These are phyloP conservation scores for Syzygium syzygioides DNA, from an alignment of 441 rosid genomes.

Conservation along the genomic window DNA sequence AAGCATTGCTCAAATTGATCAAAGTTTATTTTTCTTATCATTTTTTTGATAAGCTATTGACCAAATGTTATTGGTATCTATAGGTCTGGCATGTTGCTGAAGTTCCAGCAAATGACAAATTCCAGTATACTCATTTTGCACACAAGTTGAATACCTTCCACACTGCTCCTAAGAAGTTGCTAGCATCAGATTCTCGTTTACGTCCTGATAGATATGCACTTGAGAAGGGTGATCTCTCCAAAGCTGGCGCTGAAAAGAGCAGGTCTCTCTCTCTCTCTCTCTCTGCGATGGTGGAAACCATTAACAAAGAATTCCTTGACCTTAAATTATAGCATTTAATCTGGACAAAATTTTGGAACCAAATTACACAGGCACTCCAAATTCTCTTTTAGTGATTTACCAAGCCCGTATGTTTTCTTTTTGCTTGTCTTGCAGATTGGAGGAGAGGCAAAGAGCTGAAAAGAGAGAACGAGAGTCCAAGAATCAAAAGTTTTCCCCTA, in stretches of 20 bases:
- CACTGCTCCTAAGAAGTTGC: slow-evolving; percentile 82
- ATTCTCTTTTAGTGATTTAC: background rate
- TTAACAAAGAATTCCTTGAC: background rate
- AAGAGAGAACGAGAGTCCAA: slow-evolving; percentile 73
- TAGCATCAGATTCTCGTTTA: slow-evolving; percentile 88
- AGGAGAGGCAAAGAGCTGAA: slow-evolving; percentile 96
- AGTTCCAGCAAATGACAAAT: slow-evolving; percentile 75
- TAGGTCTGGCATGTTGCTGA: slow-evolving; percentile 89
- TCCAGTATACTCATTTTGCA: slow-evolving; percentile 81
- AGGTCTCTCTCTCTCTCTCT: background rate
- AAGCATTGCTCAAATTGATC: background rate
- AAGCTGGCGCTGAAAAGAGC: slow-evolving; percentile 56
- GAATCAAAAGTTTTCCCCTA: slow-evolving; percentile 58
- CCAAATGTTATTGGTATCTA: slow-evolving; percentile 3
- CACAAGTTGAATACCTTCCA: slow-evolving; percentile 92
- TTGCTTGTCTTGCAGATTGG: slow-evolving; percentile 45
- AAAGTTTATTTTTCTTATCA: background rate
- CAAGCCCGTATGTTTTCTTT: background rate
- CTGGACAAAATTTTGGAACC: background rate
- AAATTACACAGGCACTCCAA: background rate
- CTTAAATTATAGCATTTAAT: background rate
- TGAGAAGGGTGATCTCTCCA: slow-evolving; percentile 81
- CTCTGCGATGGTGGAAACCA: background rate
- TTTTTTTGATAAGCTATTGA: background rate
- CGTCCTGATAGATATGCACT: slow-evolving; percentile 95